Evolutionary conservation across 108 stramenopile genomes (phyloP).

Genomic region (Skeletonema costatum): DNA sequence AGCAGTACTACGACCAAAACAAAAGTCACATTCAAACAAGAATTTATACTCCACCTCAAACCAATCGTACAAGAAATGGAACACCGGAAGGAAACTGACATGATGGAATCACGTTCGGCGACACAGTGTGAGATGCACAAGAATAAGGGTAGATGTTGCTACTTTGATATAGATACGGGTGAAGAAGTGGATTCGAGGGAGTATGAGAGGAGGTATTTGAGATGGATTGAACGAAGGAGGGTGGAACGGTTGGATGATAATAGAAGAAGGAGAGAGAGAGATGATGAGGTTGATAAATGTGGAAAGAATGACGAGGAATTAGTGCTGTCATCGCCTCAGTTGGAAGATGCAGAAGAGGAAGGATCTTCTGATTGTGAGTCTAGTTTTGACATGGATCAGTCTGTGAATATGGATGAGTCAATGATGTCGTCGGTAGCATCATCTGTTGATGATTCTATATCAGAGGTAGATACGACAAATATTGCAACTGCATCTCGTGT

Average conservation of each 20-base stretch:
- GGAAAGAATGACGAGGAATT: background rate
- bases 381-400: constrained; percentile 29
- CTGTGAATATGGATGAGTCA: constrained; percentile 31
- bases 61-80: constrained; percentile 40
- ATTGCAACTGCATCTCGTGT: background rate
- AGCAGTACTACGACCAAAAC: background rate
- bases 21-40: constrained; percentile 1
- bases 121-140: constrained; percentile 33
- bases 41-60: constrained; percentile 18
- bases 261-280: background rate
- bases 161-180: constrained; percentile 14
- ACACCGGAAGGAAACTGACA: constrained; percentile 16
- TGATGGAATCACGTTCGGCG: background rate
- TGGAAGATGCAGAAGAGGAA: background rate
- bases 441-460: background rate
- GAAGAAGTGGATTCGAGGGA: constrained; percentile 3
- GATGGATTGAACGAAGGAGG: constrained; percentile 11
- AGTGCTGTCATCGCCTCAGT: background rate
- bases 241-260: background rate
- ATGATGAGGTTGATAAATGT: background rate
- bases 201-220: constrained; percentile 25
- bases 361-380: constrained; percentile 7
- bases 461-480: background rate
- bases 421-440: constrained; percentile 8
- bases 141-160: constrained; percentile 9